Base-by-base conservation (phyloP, 768 basidiomycete species). In the Grammothele lineata region DNA sequence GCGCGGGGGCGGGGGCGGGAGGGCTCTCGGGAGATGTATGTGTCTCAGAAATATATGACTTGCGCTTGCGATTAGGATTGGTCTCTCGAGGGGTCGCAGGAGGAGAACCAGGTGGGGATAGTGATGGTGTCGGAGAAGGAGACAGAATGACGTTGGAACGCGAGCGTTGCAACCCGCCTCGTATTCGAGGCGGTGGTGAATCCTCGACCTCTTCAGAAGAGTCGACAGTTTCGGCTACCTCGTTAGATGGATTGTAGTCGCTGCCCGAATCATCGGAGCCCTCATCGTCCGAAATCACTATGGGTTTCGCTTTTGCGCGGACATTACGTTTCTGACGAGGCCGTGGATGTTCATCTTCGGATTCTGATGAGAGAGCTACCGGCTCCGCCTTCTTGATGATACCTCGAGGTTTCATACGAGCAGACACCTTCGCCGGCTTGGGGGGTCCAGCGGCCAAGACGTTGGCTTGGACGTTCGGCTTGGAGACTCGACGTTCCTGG, bases 401-500 rank as follows among this genome's bases (percentile, higher is more conserved):
- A 30, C 8, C 27, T 30, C 27, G 27, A 14, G 27, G 27, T 14
- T 30, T 30, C 27, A 30, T 30, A 7, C 27, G 27, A 30, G 7
- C 27, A 7, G 14, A 23, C n/a, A 33, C 17, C 4, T 19, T 17
- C 11, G 32, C 43, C 24, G 30, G 10, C 9, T 38, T 47, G 2
- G 21, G 24, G 4, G 55, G 43, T 2, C 42, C 23, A 4, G 43
- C 34, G 15, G 48, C 45, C 14, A 55, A 27, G n/a, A 48, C 60
- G 55, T 75, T 78, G 19, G 64, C 48, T 34, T 67, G 66, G 4
- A 74, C 51, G 41, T 72, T 68, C 15, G 72, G 65, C 37, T 72
- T 68, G 4, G 81, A 80, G 9, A 80, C 68, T 45, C 87, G 70
- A 50, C 74, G 68, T 61, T 89, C 87, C 57, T 78, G 73, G 45